These are phyloP conservation scores for Eragrostis curvula DNA, from an alignment of 176 grass and related monocot species.

Conservation along the genomic window DNA sequence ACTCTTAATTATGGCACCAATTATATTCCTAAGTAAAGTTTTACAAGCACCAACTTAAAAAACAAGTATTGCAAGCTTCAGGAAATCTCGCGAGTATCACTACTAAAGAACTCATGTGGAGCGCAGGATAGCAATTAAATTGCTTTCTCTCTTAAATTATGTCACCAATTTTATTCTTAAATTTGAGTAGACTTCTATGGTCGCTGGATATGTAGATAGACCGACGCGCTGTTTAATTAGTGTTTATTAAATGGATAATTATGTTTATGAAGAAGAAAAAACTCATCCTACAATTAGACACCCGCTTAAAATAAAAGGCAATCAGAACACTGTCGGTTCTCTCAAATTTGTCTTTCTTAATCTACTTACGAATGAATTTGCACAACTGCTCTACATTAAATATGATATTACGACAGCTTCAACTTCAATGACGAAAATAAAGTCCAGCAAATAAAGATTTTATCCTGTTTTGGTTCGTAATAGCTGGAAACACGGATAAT, in stretches of 20 bases:
- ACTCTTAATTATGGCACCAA: not conserved
- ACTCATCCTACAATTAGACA: not conserved
- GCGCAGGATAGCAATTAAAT: not conserved
- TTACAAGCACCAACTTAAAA: no score
- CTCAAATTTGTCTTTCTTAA: no score
- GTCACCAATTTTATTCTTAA: not conserved
- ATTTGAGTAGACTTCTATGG: not conserved
- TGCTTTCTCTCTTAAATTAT: no score
- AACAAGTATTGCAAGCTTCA: not conserved
- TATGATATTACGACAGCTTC: not conserved
- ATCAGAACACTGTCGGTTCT: not conserved
- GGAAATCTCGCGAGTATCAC: not conserved
- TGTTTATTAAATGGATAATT: not conserved
- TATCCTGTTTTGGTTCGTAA: not conserved
- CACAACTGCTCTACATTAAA: not conserved
- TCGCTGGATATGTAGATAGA: not conserved
- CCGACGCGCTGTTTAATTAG: not conserved
- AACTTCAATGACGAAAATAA: not conserved
- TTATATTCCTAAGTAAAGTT: no score
- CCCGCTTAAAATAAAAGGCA: not conserved
- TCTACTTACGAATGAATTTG: not conserved
- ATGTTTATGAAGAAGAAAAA: not conserved
- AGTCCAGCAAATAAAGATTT: not conserved
- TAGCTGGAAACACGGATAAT: not conserved
- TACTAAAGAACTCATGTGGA: not conserved